These are phyloP conservation scores for Globisporangium carolinianum DNA, from an alignment of 352 stramenopile species.

Conservation along the genomic window DNA sequence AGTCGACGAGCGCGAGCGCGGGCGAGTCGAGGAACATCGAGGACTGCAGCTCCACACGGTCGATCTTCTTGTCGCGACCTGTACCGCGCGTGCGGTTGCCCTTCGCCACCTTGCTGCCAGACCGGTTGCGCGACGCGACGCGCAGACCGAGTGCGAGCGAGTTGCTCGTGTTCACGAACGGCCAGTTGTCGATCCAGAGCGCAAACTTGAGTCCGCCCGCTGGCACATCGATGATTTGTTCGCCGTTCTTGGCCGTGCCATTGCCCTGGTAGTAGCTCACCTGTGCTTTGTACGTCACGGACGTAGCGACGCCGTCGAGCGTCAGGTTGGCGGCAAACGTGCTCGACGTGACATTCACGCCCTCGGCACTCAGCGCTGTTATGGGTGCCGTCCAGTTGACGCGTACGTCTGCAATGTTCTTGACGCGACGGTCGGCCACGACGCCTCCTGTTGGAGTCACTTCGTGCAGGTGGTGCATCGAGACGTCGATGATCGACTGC, in stretches of 20 bases:
- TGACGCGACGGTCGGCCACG: background rate
- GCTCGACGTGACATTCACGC: slow-evolving; percentile 7
- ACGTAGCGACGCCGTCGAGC: background rate
- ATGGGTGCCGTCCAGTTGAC: background rate
- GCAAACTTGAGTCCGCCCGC: slow-evolving; percentile 39
- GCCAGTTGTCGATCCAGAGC: slow-evolving; percentile 23
- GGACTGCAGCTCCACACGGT: background rate
- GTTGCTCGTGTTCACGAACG: slow-evolving; percentile 19
- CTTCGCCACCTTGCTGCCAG: background rate
- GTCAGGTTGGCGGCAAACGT: background rate
- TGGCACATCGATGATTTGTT: slow-evolving; percentile 22
- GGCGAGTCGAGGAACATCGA: slow-evolving; percentile 19
- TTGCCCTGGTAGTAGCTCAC: slow-evolving; percentile 6
- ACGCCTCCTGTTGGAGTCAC: background rate
- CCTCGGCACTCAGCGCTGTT: background rate
- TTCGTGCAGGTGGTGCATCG: background rate
- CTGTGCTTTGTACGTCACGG: background rate
- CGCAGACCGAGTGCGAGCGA: background rate
- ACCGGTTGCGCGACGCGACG: slow-evolving; percentile 1
- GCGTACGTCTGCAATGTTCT: background rate
- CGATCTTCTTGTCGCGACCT: slow-evolving; percentile 12
- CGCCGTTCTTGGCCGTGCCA: slow-evolving; percentile 23
- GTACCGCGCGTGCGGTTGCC: background rate
- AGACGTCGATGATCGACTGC: background rate
- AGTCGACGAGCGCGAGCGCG: slow-evolving; percentile 7